phyloP scores from a whole-genome alignment of 352 stramenopile species.

The Phytophthora hibernalis region DNA sequence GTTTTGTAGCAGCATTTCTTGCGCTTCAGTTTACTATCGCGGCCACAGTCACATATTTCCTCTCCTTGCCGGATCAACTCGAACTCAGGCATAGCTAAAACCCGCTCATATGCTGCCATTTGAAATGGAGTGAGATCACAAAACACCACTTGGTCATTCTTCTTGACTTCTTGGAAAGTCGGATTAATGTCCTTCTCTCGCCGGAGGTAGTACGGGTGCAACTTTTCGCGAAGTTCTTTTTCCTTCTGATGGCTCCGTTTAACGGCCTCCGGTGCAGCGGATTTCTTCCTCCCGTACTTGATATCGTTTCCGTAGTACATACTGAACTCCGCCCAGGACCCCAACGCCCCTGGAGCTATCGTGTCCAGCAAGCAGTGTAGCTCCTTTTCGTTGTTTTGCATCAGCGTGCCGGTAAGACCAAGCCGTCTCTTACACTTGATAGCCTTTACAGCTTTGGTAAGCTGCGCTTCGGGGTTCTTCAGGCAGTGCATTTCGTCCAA shows the following conservation, averaged over 20 bases:
- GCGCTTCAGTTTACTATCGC: constrained; percentile 58
- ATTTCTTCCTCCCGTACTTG: constrained; percentile 86
- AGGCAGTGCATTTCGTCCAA: constrained; percentile 99
- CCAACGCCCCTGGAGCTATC: constrained; percentile 70
- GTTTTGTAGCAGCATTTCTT: constrained; percentile 75
- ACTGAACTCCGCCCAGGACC: constrained; percentile 74
- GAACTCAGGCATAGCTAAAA: constrained; percentile 79
- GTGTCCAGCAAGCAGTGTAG: constrained; percentile 81
- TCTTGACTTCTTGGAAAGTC: constrained; percentile 73
- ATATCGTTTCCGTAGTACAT: constrained; percentile 84
- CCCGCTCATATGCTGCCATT: constrained; percentile 71
- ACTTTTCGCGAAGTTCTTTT: constrained; percentile 61
- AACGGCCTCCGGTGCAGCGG: constrained; percentile 64
- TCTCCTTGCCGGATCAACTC: constrained; percentile 69
- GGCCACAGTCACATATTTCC: constrained; percentile 69
- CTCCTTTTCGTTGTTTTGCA: constrained; percentile 91
- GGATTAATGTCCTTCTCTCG: constrained; percentile 81
- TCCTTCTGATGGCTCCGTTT: constrained; percentile 74
- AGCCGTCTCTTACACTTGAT: constrained; percentile 74
- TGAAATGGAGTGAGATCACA: constrained; percentile 80
- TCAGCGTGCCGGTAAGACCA: constrained; percentile 90
- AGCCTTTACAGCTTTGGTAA: constrained; percentile 82
- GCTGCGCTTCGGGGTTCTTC: constrained; percentile 96
- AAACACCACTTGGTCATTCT: constrained; percentile 83
- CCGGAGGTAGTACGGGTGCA: constrained; percentile 73